Base-by-base conservation (phyloP, 176 grass and related monocot species). In the Tillandsia leiboldiana region DNA sequence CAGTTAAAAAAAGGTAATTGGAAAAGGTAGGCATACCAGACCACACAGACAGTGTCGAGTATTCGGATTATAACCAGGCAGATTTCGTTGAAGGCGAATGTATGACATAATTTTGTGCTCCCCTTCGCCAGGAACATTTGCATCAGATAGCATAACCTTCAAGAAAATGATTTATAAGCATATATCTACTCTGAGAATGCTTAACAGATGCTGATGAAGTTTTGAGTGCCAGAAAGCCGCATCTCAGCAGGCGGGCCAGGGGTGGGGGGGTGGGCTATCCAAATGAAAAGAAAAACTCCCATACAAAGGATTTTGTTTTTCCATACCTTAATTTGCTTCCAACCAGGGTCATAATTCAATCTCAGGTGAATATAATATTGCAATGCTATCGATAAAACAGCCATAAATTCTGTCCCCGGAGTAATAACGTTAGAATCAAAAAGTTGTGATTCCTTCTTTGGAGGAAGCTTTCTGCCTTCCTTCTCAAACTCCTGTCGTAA, bases 51-150 rank as follows among this genome's bases (percentile, higher is more conserved):
- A 99, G 81, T 99, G 94, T 33, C 94, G 86, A 28, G 94, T 99
- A 83, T 99, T 99, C 63, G 89, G 87, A 70, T 93, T 80, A 80
- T 85, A 86, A 72, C 89, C 89, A 82, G 82, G 75, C 2, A 90
- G 69, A 73, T 93, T 99, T 65, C 94, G 82, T 67, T 99, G 89
- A 10, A 86, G 84, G 58, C 94, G 87, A 87, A 99, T 86, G 49
- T 99, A 99, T 11, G 94, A 99, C 89, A 99, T 99, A 66, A 99
- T 90, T 93, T 99, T 99, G 72, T 99, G 94, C 75, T 99, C 94
- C 74, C 94, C 94, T 99, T 99, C 94, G 81, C 94, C 94, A 83
- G 94, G 89, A 90, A 87, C 94, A 99, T 99, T 99, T 65, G 94
- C 94, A 89, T 99, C 94, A 90, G 94, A 99, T 53, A 99, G 85